These are phyloP conservation scores for Fragaria vesca DNA, from an alignment of 306 rosid species.

Conservation along the genomic window DNA sequence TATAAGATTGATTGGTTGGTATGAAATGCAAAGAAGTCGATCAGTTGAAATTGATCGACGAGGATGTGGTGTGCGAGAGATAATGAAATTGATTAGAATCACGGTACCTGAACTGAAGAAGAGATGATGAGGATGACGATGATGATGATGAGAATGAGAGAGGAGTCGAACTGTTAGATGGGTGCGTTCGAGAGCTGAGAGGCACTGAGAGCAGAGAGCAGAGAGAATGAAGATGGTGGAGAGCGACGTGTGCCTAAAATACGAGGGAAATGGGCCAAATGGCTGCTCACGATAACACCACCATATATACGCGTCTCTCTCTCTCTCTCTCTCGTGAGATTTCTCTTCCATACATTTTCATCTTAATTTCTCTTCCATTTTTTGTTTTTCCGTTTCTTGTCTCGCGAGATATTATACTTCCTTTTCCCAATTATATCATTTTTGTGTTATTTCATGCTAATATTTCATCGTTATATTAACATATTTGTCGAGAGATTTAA, in stretches of 20 bases:
- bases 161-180: background rate
- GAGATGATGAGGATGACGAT: background rate
- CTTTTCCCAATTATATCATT: background rate
- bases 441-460: background rate
- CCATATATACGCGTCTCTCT: background rate
- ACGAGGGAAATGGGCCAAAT: slow-evolving; percentile 14
- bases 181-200: background rate
- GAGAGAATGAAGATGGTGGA: background rate
- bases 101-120: background rate
- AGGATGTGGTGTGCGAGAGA: background rate
- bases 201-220: background rate
- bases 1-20: background rate
- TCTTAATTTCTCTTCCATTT: background rate
- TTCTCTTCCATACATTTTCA: background rate
- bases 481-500: background rate
- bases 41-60: background rate
- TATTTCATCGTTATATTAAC: background rate
- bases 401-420: background rate
- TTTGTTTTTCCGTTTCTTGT: background rate
- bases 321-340: background rate
- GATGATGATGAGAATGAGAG: background rate
- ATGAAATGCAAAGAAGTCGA: background rate
- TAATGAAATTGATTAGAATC: background rate
- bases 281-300: background rate
- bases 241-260: slow-evolving; percentile 8